Conservation (phyloP, 1,284 basidiomycete species). For the Rhodotorula sp. region DNA sequence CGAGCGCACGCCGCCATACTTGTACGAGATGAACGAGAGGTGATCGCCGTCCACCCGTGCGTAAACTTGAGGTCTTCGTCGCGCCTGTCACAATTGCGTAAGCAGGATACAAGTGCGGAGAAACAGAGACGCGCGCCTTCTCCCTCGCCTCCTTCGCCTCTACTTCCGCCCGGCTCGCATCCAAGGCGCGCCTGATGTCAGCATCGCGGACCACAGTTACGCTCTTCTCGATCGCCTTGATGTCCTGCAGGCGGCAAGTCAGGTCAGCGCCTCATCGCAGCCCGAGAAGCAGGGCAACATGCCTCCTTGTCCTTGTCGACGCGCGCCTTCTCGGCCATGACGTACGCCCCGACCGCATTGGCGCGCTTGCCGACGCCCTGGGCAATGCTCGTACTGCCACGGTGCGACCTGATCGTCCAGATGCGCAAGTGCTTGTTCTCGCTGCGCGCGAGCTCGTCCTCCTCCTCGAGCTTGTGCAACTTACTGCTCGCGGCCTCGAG, state of each 20-base stretch:
- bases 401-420: neutral
- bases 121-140: neutral
- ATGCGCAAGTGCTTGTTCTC: neutral
- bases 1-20: rapidly evolving
- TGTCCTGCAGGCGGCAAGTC: neutral
- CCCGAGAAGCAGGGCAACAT: too few relatives aligned
- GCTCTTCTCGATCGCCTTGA: neutral
- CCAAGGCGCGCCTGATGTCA: too few relatives aligned
- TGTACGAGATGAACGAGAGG: neutral
- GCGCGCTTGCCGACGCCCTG: neutral
- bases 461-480: conserved; percentile 3
- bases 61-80: neutral
- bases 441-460: neutral
- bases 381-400: neutral
- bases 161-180: too few relatives aligned
- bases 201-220: too few relatives aligned
- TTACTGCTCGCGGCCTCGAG: neutral
- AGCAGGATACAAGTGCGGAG: neutral
- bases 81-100: neutral
- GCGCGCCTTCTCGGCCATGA: neutral
- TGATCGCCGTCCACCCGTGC: neutral
- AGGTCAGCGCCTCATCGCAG: neutral
- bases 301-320: too few relatives aligned
- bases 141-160: neutral
- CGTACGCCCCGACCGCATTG: neutral